These are phyloP conservation scores for Elymus sibiricus DNA, from an alignment of 176 grass and related monocot genomes.

Conservation along the genomic window DNA sequence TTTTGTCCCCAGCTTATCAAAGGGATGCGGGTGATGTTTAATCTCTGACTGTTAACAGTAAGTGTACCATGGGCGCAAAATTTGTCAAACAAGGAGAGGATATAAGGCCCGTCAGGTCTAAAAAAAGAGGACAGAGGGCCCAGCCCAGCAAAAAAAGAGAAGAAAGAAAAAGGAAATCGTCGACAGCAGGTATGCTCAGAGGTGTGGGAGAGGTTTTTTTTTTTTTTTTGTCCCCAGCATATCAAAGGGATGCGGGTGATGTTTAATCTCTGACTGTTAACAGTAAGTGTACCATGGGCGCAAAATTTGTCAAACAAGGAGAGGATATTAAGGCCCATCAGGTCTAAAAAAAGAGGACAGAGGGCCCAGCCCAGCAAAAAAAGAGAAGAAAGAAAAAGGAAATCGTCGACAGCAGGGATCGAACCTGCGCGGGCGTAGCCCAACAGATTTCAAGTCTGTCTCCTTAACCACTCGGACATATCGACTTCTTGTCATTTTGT, in stretches of 20 bases:
- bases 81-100: background rate
- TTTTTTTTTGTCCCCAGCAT: background rate
- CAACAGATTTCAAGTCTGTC: slow-evolving; percentile 99
- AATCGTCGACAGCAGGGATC: slow-evolving; percentile 71
- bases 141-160: background rate
- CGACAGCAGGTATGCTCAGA: no score
- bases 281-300: no score
- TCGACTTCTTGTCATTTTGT: background rate
- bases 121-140: background rate
- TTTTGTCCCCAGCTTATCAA: background rate
- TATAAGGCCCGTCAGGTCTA: background rate
- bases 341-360: background rate
- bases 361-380: background rate
- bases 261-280: background rate
- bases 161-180: accelerated
- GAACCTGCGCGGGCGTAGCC: slow-evolving; percentile 89
- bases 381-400: accelerated
- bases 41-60: no score
- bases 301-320: background rate
- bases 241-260: background rate
- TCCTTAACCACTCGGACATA: slow-evolving; percentile 99
- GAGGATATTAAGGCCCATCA: background rate
- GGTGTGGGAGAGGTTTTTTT: background rate
- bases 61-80: no score
- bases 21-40: background rate